A percentile compares a stretch with the other conserved stretches of the same genome.
Conservation (phyloP, 257 asterid genomes). For the Linaria vulgaris region DNA sequence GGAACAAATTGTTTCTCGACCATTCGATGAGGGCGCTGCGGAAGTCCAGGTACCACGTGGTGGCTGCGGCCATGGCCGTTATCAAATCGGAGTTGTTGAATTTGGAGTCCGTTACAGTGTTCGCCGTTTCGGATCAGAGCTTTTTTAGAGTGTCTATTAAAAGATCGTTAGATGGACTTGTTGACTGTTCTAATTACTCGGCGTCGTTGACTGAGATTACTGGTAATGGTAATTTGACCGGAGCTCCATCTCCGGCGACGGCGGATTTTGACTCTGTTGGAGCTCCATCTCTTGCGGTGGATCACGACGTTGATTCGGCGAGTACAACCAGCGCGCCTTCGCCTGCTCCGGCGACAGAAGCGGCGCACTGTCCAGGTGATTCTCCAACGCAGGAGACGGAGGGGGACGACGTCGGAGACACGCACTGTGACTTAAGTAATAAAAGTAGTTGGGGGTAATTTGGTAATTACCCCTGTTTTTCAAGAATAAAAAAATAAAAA, state of each 20-base stretch:
- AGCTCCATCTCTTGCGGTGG: constrained; percentile 11
- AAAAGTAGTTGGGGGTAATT: too few species aligned
- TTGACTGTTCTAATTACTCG: neutral
- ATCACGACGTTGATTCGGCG: neutral
- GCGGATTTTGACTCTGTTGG: neutral
- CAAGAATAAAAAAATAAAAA: too few species aligned
- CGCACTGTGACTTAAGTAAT: constrained; percentile 35
- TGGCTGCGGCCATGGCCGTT: constrained; percentile 52
- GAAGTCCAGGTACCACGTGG: constrained; percentile 53
- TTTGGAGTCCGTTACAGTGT: constrained; percentile 46
- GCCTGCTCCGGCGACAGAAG: constrained; percentile 13
- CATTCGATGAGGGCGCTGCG: constrained; percentile 53
- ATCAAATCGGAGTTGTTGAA: constrained; percentile 43
- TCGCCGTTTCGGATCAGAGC: constrained; percentile 59
- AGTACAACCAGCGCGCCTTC: constrained; percentile 16
- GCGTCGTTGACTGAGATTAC: too few species aligned
- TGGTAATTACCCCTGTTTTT: too few species aligned
- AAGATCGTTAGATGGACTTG: constrained; percentile 42
- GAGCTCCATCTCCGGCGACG: constrained; percentile 23
- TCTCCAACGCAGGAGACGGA: constrained; percentile 30
- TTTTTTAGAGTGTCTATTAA: constrained; percentile 47
- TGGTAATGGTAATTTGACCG: too few species aligned
- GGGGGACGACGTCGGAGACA: constrained; percentile 1
- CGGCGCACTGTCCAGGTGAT: neutral
- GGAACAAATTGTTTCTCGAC: constrained; percentile 43